Evolutionary conservation across 2,329 filamentous ascomycete genomes (phyloP).

Genomic region (Fulvia fulva): DNA sequence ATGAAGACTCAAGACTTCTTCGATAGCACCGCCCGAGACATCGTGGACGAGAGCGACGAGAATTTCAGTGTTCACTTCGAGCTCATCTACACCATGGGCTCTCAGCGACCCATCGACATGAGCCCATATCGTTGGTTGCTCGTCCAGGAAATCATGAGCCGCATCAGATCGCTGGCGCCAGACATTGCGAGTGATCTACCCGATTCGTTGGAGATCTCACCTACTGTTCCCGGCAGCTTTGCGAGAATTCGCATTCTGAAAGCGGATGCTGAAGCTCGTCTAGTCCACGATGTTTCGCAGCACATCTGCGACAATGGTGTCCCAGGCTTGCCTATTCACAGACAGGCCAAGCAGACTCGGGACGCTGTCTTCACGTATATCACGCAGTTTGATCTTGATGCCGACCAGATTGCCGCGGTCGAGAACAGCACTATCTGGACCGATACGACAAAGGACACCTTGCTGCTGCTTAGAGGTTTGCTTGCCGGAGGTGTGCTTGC

Average conservation of each 20-base stretch:
- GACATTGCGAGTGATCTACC: slow-evolving; percentile 10
- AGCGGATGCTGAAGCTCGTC: slow-evolving; percentile 32
- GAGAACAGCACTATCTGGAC: slow-evolving; percentile 17
- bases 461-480: slow-evolving; percentile 58
- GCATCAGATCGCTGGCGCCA: slow-evolving; percentile 21
- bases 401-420: slow-evolving; percentile 4
- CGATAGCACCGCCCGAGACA: slow-evolving; percentile 50
- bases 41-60: slow-evolving; percentile 59
- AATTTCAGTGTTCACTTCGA: slow-evolving; percentile 42
- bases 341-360: slow-evolving; percentile 12
- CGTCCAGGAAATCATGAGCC: slow-evolving; percentile 34
- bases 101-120: slow-evolving; percentile 38
- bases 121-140: slow-evolving; percentile 40
- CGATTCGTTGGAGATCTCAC: slow-evolving; percentile 14
- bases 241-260: slow-evolving; percentile 57
- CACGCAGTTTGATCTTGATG: slow-evolving; percentile 5
- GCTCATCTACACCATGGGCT: slow-evolving; percentile 44
- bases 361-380: slow-evolving; percentile 19
- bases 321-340: slow-evolving; percentile 15
- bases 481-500: slow-evolving; percentile 58
- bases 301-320: slow-evolving; percentile 32
- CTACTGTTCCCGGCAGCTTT: slow-evolving; percentile 36
- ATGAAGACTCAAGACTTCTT: slow-evolving; percentile 51
- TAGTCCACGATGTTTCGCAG: slow-evolving; percentile 30
- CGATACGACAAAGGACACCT: slow-evolving; percentile 22